Conservation (phyloP, 2,329 filamentous ascomycete genomes). For the Achaetomium macrosporum region DNA sequence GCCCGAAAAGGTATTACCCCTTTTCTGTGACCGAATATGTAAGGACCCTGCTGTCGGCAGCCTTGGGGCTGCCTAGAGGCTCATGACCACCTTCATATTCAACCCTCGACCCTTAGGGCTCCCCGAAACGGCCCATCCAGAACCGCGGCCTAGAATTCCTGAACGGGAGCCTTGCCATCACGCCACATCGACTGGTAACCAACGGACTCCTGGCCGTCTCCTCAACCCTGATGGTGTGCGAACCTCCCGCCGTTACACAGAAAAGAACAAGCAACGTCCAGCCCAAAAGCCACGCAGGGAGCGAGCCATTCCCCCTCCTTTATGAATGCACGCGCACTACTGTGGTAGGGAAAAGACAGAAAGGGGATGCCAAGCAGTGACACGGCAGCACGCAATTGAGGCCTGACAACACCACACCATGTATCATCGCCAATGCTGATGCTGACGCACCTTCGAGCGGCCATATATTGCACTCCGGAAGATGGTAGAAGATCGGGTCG, state of each 20-base stretch:
- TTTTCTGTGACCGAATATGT: too few species aligned
- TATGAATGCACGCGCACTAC: neutral
- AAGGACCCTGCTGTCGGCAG: too few species aligned
- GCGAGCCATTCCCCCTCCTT: neutral
- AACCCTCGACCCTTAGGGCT: too few species aligned
- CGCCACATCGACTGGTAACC: neutral
- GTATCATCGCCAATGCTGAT: neutral
- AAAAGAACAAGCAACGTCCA: neutral
- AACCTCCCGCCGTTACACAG: slow-evolving; percentile 5
- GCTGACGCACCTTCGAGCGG: too few species aligned
- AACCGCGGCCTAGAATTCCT: neutral
- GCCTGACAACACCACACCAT: slow-evolving; percentile 8
- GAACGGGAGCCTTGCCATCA: neutral
- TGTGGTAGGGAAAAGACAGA: neutral
- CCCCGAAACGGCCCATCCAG: too few species aligned
- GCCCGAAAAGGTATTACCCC: too few species aligned
- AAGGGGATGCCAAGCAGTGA: neutral
- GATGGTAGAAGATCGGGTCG: slow-evolving; percentile 20
- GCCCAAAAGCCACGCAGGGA: neutral
- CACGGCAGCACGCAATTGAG: slow-evolving; percentile 6
- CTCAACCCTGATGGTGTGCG: neutral
- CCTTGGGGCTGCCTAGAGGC: too few species aligned
- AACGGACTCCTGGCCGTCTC: neutral
- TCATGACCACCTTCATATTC: too few species aligned
- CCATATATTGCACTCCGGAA: too few species aligned